A percentile compares a stretch with the other conserved stretches of the same genome.
Evolutionary conservation across 345 rosid genomes (phyloP).

Genomic region (Ceriops zippeliana): DNA sequence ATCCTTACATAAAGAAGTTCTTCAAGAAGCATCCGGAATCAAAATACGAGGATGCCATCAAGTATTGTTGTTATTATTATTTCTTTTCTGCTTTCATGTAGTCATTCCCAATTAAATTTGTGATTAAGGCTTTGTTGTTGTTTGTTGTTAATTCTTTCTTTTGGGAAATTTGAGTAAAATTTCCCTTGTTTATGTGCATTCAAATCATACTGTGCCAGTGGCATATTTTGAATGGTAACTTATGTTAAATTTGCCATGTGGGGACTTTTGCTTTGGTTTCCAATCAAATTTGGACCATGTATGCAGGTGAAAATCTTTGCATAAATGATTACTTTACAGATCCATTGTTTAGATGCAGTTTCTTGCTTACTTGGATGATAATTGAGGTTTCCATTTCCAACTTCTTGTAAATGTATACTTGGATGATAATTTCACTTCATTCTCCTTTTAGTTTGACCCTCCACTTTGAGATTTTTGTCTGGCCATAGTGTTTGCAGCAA

Average conservation of each 20-base stretch:
- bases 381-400: not conserved
- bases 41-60: constrained; percentile 53
- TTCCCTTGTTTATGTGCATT: too few relatives aligned
- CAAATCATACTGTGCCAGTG: too few relatives aligned
- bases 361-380: not conserved
- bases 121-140: not conserved
- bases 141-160: not conserved
- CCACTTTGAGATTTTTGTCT: not conserved
- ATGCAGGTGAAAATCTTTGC: too few relatives aligned
- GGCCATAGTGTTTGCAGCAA: not conserved
- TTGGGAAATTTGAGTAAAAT: too few relatives aligned
- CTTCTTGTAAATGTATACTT: too few relatives aligned
- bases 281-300: not conserved
- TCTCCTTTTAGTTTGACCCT: not conserved
- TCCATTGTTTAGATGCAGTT: too few relatives aligned
- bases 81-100: not conserved
- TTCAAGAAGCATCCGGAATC: constrained; percentile 54
- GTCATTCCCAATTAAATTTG: not conserved
- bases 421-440: too few relatives aligned
- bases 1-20: constrained; percentile 65
- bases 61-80: constrained; percentile 38
- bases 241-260: too few relatives aligned
- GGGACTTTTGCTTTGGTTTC: not conserved
- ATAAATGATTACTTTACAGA: too few relatives aligned
- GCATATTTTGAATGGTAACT: too few relatives aligned